Percentiles rank a stretch among this genome's conserved stretches.
phyloP scores from a whole-genome alignment of 148 eudicot genomes.

The Camellia lanceoleosa region DNA sequence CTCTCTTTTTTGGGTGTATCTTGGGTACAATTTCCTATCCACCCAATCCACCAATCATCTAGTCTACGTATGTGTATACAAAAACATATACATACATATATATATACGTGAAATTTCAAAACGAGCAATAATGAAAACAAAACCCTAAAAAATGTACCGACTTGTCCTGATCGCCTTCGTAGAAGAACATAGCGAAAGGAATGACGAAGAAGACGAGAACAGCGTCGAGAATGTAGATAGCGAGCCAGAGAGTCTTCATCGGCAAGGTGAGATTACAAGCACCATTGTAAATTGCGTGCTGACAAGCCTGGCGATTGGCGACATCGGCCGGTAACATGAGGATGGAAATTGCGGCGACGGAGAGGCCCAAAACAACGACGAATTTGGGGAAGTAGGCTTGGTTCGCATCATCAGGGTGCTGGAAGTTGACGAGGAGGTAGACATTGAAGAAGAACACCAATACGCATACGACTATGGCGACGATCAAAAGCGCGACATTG shows the following conservation, averaged over 20 bases:
- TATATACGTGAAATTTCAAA: neutral
- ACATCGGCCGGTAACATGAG: slow-evolving; percentile 97
- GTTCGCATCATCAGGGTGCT: slow-evolving; percentile 89
- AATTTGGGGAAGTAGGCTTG: slow-evolving; percentile 96
- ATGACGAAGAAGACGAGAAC: slow-evolving; percentile 85
- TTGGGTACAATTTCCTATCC: too few species aligned
- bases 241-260: slow-evolving; percentile 95
- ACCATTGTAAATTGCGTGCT: slow-evolving; percentile 83
- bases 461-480: slow-evolving; percentile 72
- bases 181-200: slow-evolving; percentile 95
- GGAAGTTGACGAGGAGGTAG: slow-evolving; percentile 87
- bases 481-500: slow-evolving; percentile 85
- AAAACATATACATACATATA: neutral
- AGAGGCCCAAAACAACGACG: slow-evolving; percentile 93
- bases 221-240: slow-evolving; percentile 72
- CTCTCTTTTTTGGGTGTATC: too few species aligned
- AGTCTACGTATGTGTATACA: slow-evolving; percentile 5
- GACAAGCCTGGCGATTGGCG: slow-evolving; percentile 93
- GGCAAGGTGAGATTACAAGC: slow-evolving; percentile 90
- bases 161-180: slow-evolving; percentile 99
- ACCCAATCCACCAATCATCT: slow-evolving; percentile 10
- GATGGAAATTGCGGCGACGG: slow-evolving; percentile 82
- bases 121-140: neutral
- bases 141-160: slow-evolving; percentile 24
- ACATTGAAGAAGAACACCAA: slow-evolving; percentile 81